Evolutionary conservation across 257 asterid species (phyloP).

Genomic region (Linderniella brevidens): DNA sequence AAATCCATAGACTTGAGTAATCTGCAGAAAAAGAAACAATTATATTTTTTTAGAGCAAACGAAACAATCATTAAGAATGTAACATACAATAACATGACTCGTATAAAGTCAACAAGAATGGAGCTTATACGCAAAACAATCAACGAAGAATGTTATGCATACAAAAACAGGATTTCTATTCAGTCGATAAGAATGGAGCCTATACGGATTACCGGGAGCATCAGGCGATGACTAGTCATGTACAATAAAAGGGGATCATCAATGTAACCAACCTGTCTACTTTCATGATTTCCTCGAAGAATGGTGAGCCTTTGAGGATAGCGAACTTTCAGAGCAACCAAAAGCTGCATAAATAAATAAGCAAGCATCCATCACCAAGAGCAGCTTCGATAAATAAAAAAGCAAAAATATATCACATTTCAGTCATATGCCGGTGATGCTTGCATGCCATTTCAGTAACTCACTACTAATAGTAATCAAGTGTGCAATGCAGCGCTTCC

Average conservation of each 20-base stretch:
- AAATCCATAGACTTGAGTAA: constrained; percentile 77
- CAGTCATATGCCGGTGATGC: no score
- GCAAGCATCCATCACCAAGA: constrained; percentile 12
- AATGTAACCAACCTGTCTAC: constrained; percentile 33
- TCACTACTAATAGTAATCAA: no score
- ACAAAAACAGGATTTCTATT: not conserved
- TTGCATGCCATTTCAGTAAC: no score
- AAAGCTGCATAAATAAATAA: constrained; percentile 27
- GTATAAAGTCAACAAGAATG: not conserved
- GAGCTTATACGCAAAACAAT: not conserved
- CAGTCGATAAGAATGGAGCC: no score
- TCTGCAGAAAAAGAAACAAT: constrained; percentile 25
- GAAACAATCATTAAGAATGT: not conserved
- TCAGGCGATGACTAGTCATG: no score
- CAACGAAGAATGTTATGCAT: not conserved
- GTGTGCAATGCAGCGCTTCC: no score
- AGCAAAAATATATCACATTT: not conserved
- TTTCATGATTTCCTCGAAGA: constrained; percentile 70
- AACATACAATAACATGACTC: not conserved
- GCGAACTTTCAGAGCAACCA: constrained; percentile 57
- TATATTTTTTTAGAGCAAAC: constrained; percentile 7
- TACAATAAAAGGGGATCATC: not conserved
- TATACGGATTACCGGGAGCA: no score
- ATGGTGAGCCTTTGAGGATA: constrained; percentile 59
- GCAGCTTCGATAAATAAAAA: constrained; percentile 3